Conservation (phyloP, 768 basidiomycete species). For the Multifurca ochricompacta region DNA sequence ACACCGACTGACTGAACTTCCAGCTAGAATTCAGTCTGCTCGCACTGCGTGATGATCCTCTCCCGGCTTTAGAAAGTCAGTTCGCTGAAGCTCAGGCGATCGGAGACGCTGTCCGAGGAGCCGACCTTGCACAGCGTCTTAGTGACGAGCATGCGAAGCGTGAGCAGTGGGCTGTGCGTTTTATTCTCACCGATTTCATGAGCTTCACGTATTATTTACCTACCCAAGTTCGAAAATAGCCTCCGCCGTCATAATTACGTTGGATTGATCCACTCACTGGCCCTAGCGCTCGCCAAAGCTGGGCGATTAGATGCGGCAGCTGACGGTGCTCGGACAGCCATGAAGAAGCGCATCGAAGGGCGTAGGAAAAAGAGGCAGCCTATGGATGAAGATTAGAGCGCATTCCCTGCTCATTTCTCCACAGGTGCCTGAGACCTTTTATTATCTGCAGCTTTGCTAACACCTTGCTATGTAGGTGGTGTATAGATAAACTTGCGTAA, state of each 20-base stretch:
- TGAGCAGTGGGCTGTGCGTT: slow-evolving; percentile 73
- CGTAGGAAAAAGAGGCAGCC: slow-evolving; percentile 33
- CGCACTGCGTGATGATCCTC: slow-evolving; percentile 74
- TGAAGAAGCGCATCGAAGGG: slow-evolving; percentile 38
- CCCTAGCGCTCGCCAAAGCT: slow-evolving; percentile 65
- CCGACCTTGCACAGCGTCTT: slow-evolving; percentile 48
- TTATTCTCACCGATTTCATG: neutral
- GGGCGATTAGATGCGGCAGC: slow-evolving; percentile 51
- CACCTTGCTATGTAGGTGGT: neutral
- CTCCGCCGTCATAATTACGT: slow-evolving; percentile 82
- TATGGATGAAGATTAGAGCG: slow-evolving; percentile 37
- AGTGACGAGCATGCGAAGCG: slow-evolving; percentile 66
- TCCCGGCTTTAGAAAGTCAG: slow-evolving; percentile 59
- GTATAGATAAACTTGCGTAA: slow-evolving; percentile 9
- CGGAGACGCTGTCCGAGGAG: slow-evolving; percentile 30
- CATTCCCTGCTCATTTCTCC: neutral
- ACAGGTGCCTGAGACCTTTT: slow-evolving; percentile 1
- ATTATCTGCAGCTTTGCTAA: slow-evolving; percentile 1
- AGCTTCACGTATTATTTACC: slow-evolving; percentile 10
- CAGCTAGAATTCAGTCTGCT: slow-evolving; percentile 91
- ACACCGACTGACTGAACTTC: neutral
- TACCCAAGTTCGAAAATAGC: slow-evolving; percentile 73
- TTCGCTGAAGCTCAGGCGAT: slow-evolving; percentile 41
- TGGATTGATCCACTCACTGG: slow-evolving; percentile 66
- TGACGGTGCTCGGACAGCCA: slow-evolving; percentile 35